Percentiles rank a stretch among this genome's conserved stretches.
Evolutionary conservation across 768 basidiomycete species (phyloP).

Genomic region (Psilocybe sp.): DNA sequence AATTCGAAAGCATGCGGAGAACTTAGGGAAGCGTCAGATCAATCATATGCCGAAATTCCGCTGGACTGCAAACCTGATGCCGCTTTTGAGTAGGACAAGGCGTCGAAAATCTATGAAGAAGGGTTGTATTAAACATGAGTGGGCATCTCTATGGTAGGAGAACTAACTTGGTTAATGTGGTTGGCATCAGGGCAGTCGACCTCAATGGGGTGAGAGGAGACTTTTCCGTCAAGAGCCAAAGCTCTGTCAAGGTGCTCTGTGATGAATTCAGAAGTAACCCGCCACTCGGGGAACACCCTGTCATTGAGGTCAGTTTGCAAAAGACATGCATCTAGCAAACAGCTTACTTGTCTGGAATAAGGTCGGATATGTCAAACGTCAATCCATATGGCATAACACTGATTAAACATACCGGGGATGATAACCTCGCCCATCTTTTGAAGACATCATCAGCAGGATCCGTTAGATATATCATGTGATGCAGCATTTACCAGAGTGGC

Average conservation of each 20-base stretch:
- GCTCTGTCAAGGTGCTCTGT: constrained; percentile 75
- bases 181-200: constrained; percentile 87
- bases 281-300: constrained; percentile 79
- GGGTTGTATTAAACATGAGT: neutral
- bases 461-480: neutral
- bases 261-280: constrained; percentile 78
- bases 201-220: constrained; percentile 91
- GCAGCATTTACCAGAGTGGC: constrained; percentile 64
- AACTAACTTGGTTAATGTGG: constrained; percentile 67
- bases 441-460: constrained; percentile 6
- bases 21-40: constrained; percentile 37
- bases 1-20: constrained; percentile 89
- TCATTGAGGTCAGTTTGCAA: constrained; percentile 1
- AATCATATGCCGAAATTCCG: neutral
- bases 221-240: constrained; percentile 76
- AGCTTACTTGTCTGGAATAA: constrained; percentile 49
- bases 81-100: constrained; percentile 83
- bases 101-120: constrained; percentile 79
- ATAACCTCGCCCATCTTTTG: constrained; percentile 84
- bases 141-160: neutral
- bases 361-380: neutral
- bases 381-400: neutral
- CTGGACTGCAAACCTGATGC: constrained; percentile 53
- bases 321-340: neutral
- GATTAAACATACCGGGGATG: constrained; percentile 53